A percentile compares a stretch with the other conserved stretches of the same genome.
Conservation (phyloP, 2,329 filamentous ascomycete species). For the Polytolypa hystricis region DNA sequence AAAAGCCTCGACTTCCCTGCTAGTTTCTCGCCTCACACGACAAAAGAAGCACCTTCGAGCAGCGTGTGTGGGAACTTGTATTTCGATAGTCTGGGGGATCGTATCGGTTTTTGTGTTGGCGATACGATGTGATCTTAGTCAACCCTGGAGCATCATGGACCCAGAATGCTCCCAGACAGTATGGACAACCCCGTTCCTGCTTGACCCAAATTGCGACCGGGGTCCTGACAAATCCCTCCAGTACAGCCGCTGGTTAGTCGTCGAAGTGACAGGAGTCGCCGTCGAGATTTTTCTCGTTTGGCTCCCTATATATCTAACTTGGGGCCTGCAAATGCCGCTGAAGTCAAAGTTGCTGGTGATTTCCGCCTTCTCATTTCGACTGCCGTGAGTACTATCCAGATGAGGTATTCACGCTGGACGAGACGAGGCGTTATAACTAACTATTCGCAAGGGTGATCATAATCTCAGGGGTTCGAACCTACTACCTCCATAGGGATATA, state of each 20-base stretch:
- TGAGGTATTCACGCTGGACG: too few species aligned
- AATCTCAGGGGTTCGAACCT: conserved; percentile 7
- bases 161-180: conserved; percentile 9
- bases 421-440: background rate
- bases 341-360: conserved; percentile 11
- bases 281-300: conserved; percentile 9
- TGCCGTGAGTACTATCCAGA: conserved; percentile 11
- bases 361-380: conserved; percentile 12
- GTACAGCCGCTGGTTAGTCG: conserved; percentile 10
- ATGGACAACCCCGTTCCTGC: conserved; percentile 1
- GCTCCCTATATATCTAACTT: conserved; percentile 11
- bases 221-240: too few species aligned
- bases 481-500: conserved; percentile 8
- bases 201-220: background rate
- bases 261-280: conserved; percentile 10
- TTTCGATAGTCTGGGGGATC: conserved; percentile 6
- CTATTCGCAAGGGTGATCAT: conserved; percentile 8
- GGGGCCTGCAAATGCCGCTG: conserved; percentile 10
- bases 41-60: conserved; percentile 8
- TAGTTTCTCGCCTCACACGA: conserved; percentile 11
- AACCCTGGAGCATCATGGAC: conserved; percentile 8
- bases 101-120: conserved; percentile 9
- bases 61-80: conserved; percentile 6
- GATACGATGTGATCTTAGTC: conserved; percentile 9
- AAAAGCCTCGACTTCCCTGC: conserved; percentile 9